Percentiles rank a stretch among this genome's conserved stretches.
Evolutionary conservation across 2,329 filamentous ascomycete genomes (phyloP).

Genomic region (Aspergillus sp.): DNA sequence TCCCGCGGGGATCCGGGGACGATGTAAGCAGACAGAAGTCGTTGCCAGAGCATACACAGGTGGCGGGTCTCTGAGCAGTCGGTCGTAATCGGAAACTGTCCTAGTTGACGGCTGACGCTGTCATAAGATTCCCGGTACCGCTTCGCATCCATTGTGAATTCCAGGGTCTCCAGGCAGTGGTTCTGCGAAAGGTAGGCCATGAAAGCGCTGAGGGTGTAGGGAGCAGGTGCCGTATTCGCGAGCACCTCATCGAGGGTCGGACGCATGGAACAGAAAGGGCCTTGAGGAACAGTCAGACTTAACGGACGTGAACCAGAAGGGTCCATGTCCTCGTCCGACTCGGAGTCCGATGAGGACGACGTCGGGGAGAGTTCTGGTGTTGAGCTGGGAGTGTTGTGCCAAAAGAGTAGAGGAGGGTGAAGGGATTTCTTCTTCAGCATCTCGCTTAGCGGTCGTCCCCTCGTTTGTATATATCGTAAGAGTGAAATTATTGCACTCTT

Average conservation of each 20-base stretch:
- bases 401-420: conserved; percentile 35
- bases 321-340: conserved; percentile 48
- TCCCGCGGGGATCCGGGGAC: conserved; percentile 79
- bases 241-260: conserved; percentile 86
- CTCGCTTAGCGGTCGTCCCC: conserved; percentile 31
- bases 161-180: conserved; percentile 92
- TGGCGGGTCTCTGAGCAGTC: conserved; percentile 64
- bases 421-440: conserved; percentile 41
- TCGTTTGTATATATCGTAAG: conserved; percentile 11
- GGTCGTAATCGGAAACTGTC: conserved; percentile 47
- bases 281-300: conserved; percentile 42
- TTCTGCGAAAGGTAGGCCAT: conserved; percentile 97
- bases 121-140: conserved; percentile 72
- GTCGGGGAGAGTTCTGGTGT: conserved; percentile 47
- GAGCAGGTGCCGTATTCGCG: conserved; percentile 77
- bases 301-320: conserved; percentile 42
- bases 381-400: conserved; percentile 42
- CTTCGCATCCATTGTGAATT: conserved; percentile 93
- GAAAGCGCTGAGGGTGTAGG: conserved; percentile 88
- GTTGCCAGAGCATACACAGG: conserved; percentile 79
- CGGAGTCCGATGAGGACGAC: conserved; percentile 41
- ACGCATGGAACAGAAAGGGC: conserved; percentile 48
- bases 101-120: conserved; percentile 54
- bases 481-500: conserved; percentile 16
- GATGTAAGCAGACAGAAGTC: conserved; percentile 87